Percentiles rank a stretch among this genome's conserved stretches.
These are phyloP conservation scores for Mortierella polycephala DNA, from an alignment of 371 early-diverging fungal genomes.

Conservation along the genomic window DNA sequence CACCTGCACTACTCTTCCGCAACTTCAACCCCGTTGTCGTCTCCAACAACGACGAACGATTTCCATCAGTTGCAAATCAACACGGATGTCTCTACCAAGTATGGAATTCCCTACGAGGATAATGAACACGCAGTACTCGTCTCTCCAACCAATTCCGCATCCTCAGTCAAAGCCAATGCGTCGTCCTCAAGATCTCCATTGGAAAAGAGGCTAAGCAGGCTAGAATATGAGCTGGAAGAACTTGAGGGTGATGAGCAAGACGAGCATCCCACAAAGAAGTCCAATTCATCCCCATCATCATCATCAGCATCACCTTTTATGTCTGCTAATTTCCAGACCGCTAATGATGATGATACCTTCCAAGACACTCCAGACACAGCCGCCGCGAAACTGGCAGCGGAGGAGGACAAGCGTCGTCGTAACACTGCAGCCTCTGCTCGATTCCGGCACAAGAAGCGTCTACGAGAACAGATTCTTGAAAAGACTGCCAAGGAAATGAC, in stretches of 20 bases:
- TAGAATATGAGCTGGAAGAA: slow-evolving; percentile 19
- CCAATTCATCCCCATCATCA: too few relatives aligned
- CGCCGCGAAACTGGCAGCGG: slow-evolving; percentile 46
- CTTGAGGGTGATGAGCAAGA: slow-evolving; percentile 12
- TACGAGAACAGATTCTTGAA: slow-evolving; percentile 88
- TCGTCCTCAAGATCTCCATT: slow-evolving; percentile 15
- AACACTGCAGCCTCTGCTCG: slow-evolving; percentile 97
- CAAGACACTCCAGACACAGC: slow-evolving; percentile 54
- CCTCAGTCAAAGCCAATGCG: slow-evolving; percentile 20
- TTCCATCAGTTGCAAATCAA: slow-evolving; percentile 31
- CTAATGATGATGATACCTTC: slow-evolving; percentile 7
- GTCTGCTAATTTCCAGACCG: slow-evolving; percentile 45
- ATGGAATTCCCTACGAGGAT: slow-evolving; percentile 14
- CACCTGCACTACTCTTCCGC: slow-evolving; percentile 13
- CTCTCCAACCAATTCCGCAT: slow-evolving; percentile 12
- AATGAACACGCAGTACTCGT: neutral
- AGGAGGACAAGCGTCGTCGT: slow-evolving; percentile 88
- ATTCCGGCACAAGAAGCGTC: slow-evolving; percentile 95
- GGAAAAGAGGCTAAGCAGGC: slow-evolving; percentile 5
- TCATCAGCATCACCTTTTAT: slow-evolving; percentile 60
- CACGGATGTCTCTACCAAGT: slow-evolving; percentile 9
- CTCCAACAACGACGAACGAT: slow-evolving; percentile 51
- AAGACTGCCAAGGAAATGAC: slow-evolving; percentile 86
- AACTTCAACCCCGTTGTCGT: slow-evolving; percentile 23
- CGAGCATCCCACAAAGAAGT: slow-evolving; percentile 73